phyloP scores from a whole-genome alignment of 306 rosid genomes.

The Acacia confusa region DNA sequence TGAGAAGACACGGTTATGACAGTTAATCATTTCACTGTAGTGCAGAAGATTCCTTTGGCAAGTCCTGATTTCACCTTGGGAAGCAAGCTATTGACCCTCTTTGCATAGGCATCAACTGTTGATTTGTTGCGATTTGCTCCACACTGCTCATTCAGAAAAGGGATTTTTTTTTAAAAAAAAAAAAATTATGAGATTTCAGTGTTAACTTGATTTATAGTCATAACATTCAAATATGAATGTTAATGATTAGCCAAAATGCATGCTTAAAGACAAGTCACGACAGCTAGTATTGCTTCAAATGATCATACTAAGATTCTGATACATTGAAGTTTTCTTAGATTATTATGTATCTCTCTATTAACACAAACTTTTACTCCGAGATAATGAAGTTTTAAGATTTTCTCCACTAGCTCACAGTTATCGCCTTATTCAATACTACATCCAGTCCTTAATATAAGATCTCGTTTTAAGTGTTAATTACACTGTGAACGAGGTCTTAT shows the following conservation, averaged over 20 bases:
- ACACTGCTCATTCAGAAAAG: constrained; percentile 58
- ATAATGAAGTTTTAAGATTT: neutral
- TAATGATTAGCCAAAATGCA: too few species aligned
- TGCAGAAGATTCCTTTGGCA: constrained; percentile 15
- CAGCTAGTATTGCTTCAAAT: constrained; percentile 22
- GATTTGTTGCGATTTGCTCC: constrained; percentile 79
- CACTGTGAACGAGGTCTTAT: too few species aligned
- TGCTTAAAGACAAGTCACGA: neutral
- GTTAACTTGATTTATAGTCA: constrained; percentile 22
- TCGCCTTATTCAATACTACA: neutral
- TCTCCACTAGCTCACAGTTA: neutral
- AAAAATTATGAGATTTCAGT: constrained; percentile 27
- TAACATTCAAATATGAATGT: neutral
- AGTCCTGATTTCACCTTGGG: constrained; percentile 61
- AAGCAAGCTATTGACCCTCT: constrained; percentile 77
- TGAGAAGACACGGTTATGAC: constrained; percentile 23
- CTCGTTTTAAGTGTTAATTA: too few species aligned
- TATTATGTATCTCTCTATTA: constrained; percentile 8
- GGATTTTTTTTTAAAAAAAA: too few species aligned
- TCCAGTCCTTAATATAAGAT: too few species aligned
- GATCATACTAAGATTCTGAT: constrained; percentile 9
- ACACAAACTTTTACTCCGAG: neutral
- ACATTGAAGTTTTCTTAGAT: neutral
- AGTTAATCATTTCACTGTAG: constrained; percentile 26
- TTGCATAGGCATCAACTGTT: constrained; percentile 66